Evolutionary conservation across 2,329 filamentous ascomycete genomes (phyloP), one percentile per base, ranked within the genome.

Genomic region (Endoconidiophora polonica): DNA sequence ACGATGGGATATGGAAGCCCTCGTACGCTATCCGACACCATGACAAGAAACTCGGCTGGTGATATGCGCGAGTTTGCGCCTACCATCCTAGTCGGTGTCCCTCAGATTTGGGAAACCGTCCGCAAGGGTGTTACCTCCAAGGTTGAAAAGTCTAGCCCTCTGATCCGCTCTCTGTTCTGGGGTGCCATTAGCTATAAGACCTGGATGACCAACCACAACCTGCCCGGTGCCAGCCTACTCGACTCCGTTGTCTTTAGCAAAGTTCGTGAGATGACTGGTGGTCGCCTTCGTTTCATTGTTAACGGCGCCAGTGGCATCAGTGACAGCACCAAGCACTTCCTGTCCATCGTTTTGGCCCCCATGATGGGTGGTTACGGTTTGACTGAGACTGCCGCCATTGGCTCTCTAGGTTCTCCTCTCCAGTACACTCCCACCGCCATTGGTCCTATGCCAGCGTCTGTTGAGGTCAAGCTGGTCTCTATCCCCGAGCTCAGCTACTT

Each of bases 351-450:
- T 42, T 79, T 98, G 49, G 87, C 86, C 20, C 91, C 91, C 26
- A 94, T 98, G 90, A 79, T 98, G 57, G 77, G 74, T 56, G 91
- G 91, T 9, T 98, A 98, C 62, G 91, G 91, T 54, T 70, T 98
- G 56, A 98, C 91, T 1, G 91, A 98, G 68, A 96, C 91, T 2
- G 79, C 80, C 56, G 86, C 84, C 57, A 87, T 84, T 70, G 85
- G 84, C 52, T 76, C 81, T n/a, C 66, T 91, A 39, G 84, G 82
- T 65, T 85, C 86, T 58, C 90, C 91, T 0, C 68, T 91, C 56
- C 80, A 90, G 57, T 96, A 84, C 79, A 86, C 83, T 9, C 74
- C 84, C 50, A 67, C 73, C 24, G 75, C 85, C 20, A 77, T 94
- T 50, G 91, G 91, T 26, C 80, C 88, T 47, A 72, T 90, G 42